Evolutionary conservation across 768 basidiomycete species (phyloP), one percentile per base, ranked within the genome.

Genomic region (Boletus bicolor): DNA sequence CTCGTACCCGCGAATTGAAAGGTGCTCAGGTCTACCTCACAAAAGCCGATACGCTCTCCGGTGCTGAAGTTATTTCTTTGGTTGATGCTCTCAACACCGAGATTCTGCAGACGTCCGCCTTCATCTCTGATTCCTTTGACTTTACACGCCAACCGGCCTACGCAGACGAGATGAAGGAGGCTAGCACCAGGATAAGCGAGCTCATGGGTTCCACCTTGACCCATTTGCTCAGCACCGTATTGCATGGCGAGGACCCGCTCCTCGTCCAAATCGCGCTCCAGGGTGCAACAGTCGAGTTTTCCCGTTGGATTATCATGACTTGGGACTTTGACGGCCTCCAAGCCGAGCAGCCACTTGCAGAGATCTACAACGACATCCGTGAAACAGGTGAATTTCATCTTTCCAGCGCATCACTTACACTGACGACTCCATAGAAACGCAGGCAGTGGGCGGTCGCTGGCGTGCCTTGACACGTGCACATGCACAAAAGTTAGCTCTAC

Each of bases 371-470:
- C 38, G 69, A 67, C 54, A 74, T 83, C 21, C 72, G 77, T 26
- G 69, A 75, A 49, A 67, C 75, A 60, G 81, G 81, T 80, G 50
- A 51, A 69, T 49, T 8, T 10, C 35, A 24, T 26, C 17, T 12
- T 41, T 35, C 30, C 35, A 2, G 6, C 12, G 9, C 17, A 17
- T 12, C 0, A 21, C 45, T 17, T 11, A 35, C 39, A 0, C 58
- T 65, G 10, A 67, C 48, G 19, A 12, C 49, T 14, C 21, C 7
- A 9, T 50, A 81, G 82, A 83, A 62, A 72, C 75, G 28, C 82
- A 82, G 65, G 73, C 77, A 1, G 75, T 80, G 30, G 76, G 82
- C 15, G 83, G 81, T 47, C 73, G 78, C 28, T 84, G 82, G 82
- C 76, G 82, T 54, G 76, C 82, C 26, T 57, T 84, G 58, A 84